Base-by-base conservation (phyloP, 2,329 filamentous ascomycete species). In the Zopfia rhizophila region DNA sequence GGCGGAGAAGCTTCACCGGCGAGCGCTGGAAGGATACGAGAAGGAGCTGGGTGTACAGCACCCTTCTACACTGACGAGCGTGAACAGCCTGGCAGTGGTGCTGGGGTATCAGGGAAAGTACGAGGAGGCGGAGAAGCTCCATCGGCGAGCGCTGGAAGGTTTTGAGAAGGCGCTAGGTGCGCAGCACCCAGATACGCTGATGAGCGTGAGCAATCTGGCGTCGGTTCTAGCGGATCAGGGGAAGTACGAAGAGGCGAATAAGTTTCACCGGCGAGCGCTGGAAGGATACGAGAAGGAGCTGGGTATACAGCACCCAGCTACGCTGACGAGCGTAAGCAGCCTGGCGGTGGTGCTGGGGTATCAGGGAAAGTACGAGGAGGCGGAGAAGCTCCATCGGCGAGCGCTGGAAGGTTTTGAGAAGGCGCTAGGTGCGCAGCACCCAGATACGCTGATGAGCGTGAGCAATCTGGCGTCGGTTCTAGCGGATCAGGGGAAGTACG, bases 311-410 rank as follows among this genome's bases (percentile, higher is more conserved):
- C 24, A 27, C n/a, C 24, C n/a, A 8, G 24, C 8, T 8, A 27
- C 24, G 24, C 24, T 27, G 24, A 33, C 3, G 28, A 51, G 36
- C 17, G 41, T 45, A 48, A 46, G 55, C 16, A 54, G 51, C 38
- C 43, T 64, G 10, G 53, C 45, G 7, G 8, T 8, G 8, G 8
- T 27, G 8, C 24, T 27, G n/a, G 8, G n/a, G 24, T 7, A 32
- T 8, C 8, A 46, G 17, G 25, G 41, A 5, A 31, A 42, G 8
- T 44, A 38, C 25, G 16, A 24, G 8, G 27, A 43, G 8, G 45
- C 49, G 17, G 45, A 52, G 31, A 16, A 11, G n/a, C 25, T 52
- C 5, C 11, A 36, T 7, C 3, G 19, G 5, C 22, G 28, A 23
- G 38, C 25, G 19, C 11, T 32, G 14, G 22, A 45, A 29, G 22